Percentiles rank a stretch among this genome's conserved stretches.
These are phyloP conservation scores for Phaseolus coccineus DNA, from an alignment of 331 rosid species.

Conservation along the genomic window DNA sequence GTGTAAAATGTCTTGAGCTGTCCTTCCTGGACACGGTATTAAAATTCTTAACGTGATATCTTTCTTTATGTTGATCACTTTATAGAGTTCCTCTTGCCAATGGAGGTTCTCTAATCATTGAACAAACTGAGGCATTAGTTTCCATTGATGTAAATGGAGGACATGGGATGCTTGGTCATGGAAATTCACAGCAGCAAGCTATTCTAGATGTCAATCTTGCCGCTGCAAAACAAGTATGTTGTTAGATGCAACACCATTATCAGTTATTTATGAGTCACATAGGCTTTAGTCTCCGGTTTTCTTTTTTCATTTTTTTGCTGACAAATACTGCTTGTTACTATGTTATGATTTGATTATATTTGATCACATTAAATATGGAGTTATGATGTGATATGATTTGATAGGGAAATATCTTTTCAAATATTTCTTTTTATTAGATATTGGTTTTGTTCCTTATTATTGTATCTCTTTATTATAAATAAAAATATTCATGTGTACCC, in stretches of 20 bases:
- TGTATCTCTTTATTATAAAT: too few relatives aligned
- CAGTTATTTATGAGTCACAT: conserved; percentile 31
- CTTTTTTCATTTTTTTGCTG: background rate
- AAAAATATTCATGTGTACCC: too few relatives aligned
- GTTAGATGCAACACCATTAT: conserved; percentile 43
- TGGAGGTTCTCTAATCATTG: conserved; percentile 94
- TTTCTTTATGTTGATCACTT: conserved; percentile 46
- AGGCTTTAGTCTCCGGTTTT: conserved; percentile 13
- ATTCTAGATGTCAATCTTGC: conserved; percentile 94
- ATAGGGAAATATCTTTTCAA: too few relatives aligned
- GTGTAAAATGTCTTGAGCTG: conserved; percentile 12
- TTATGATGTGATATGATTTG: too few relatives aligned
- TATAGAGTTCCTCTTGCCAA: conserved; percentile 89
- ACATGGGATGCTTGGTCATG: conserved; percentile 89
- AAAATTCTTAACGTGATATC: conserved; percentile 1
- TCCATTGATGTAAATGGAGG: conserved; percentile 98
- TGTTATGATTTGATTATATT: too few relatives aligned
- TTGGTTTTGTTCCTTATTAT: too few relatives aligned
- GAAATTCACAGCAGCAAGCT: conserved; percentile 86
- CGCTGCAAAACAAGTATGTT: conserved; percentile 84
- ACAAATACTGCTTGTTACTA: background rate
- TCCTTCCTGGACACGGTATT: conserved; percentile 17
- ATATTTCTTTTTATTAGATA: too few relatives aligned
- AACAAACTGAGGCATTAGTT: conserved; percentile 98
- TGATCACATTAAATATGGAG: too few relatives aligned